A percentile compares a stretch with the other conserved stretches of the same genome.
These are phyloP conservation scores for Mycena kentingensis DNA, from an alignment of 768 basidiomycete species.

Conservation along the genomic window DNA sequence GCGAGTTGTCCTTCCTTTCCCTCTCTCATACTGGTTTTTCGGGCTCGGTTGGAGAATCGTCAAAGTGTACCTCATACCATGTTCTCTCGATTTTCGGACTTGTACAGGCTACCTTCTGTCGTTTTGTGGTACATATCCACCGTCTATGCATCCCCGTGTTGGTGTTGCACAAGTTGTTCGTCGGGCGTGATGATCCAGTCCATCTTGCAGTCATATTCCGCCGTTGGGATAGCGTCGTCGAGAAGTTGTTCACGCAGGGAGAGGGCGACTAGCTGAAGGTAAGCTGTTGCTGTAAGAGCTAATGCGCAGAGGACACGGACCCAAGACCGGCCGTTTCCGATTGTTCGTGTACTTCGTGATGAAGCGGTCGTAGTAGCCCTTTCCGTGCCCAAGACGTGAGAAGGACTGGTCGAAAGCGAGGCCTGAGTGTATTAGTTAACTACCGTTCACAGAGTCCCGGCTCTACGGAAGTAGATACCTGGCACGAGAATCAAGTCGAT, in stretches of 20 bases:
- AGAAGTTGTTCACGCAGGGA: conserved; percentile 66
- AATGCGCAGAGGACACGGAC: conserved; percentile 40
- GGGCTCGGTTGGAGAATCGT: too few relatives aligned
- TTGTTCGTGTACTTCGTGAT: conserved; percentile 54
- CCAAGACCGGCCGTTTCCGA: conserved; percentile 55
- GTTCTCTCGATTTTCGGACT: background rate
- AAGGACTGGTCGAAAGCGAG: conserved; percentile 71
- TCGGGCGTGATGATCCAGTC: conserved; percentile 59
- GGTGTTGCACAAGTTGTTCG: conserved; percentile 26
- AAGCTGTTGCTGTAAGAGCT: conserved; percentile 12
- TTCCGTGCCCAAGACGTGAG: conserved; percentile 78
- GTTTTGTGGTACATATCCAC: conserved; percentile 4
- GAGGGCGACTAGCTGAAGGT: conserved; percentile 54
- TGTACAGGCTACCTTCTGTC: too few relatives aligned
- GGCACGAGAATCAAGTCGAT: conserved; percentile 71
- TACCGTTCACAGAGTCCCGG: background rate
- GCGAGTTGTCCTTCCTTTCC: background rate
- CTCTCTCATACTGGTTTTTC: background rate
- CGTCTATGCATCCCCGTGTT: background rate
- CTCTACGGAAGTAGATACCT: conserved; percentile 42
- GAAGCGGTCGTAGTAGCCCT: conserved; percentile 82
- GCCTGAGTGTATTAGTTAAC: conserved; percentile 38
- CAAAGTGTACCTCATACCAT: background rate
- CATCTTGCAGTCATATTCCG: conserved; percentile 62
- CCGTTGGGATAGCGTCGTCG: conserved; percentile 53